Evolutionary conservation across 768 basidiomycete species (phyloP).

Genomic region (Amanita pseudoporphyria): DNA sequence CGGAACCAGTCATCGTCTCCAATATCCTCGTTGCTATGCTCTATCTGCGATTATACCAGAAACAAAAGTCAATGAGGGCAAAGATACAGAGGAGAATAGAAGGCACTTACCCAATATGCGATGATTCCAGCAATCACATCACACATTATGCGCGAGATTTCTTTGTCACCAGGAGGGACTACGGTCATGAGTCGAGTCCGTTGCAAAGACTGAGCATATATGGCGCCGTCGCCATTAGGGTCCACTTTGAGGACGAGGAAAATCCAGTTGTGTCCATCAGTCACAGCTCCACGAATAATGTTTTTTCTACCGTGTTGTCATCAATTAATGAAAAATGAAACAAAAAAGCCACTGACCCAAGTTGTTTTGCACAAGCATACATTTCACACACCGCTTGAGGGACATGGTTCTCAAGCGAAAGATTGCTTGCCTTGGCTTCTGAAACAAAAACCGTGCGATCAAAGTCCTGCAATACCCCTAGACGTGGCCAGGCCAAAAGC

Average conservation of each 20-base stretch:
- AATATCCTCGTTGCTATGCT: too few species aligned
- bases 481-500: too few species aligned
- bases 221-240: conserved; percentile 11
- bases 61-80: too few species aligned
- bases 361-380: conserved; percentile 13
- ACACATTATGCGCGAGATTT: background rate
- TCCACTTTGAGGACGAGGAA: conserved; percentile 14
- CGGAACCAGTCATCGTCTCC: too few species aligned
- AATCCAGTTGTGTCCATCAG: conserved; percentile 15
- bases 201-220: conserved; percentile 7
- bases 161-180: background rate
- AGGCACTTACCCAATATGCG: conserved; percentile 12
- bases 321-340: background rate
- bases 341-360: conserved; percentile 6
- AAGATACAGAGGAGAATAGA: too few species aligned
- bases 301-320: conserved; percentile 7
- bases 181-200: background rate
- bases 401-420: conserved; percentile 7
- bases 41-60: too few species aligned
- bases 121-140: conserved; percentile 14
- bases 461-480: too few species aligned
- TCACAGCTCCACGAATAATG: conserved; percentile 13
- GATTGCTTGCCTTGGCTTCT: conserved; percentile 11
- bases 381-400: conserved; percentile 13
- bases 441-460: conserved; percentile 14